Percentiles rank a stretch among this genome's conserved stretches.
phyloP scores from a whole-genome alignment of 257 asterid species.

The Penstemon newberryi region DNA sequence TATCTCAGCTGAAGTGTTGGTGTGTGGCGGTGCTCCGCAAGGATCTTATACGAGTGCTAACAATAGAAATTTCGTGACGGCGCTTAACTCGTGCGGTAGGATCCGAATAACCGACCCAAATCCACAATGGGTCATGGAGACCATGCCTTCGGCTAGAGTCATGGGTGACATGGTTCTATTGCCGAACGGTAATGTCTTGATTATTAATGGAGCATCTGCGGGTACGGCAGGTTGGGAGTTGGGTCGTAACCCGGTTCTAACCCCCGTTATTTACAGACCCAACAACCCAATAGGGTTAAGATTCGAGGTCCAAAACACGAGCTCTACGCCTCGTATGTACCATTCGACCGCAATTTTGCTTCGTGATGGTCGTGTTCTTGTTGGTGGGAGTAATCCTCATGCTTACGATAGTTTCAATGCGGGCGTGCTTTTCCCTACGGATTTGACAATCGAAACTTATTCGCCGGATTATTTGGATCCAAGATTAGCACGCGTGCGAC shows the following conservation, averaged over 20 bases:
- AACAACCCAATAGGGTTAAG: conserved; percentile 6
- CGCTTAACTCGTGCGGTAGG: conserved; percentile 42
- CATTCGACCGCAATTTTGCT: conserved; percentile 23
- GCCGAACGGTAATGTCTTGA: conserved; percentile 31
- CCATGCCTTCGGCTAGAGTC: conserved; percentile 32
- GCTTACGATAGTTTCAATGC: conserved; percentile 2
- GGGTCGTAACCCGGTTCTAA: conserved; percentile 24
- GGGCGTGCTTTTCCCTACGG: conserved; percentile 20
- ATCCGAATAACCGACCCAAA: conserved; percentile 35
- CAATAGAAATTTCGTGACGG: conserved; percentile 29
- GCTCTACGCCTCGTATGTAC: conserved; percentile 25
- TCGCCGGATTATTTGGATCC: conserved; percentile 19
- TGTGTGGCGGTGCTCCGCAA: conserved; percentile 49
- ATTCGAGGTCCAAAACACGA: conserved; percentile 24
- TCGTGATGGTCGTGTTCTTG: conserved; percentile 28
- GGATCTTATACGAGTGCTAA: conserved; percentile 33
- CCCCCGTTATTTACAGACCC: conserved; percentile 29
- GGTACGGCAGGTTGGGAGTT: conserved; percentile 37
- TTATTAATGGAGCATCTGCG: conserved; percentile 29
- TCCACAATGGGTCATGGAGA: conserved; percentile 43
- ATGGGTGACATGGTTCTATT: conserved; percentile 38
- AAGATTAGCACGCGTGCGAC: conserved; percentile 5
- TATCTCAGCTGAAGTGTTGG: conserved; percentile 36
- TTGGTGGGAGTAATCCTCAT: conserved; percentile 29
- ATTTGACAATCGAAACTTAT: conserved; percentile 18